Conservation (phyloP, 805 yeast species). For the Hanseniaspora taiwanica region DNA sequence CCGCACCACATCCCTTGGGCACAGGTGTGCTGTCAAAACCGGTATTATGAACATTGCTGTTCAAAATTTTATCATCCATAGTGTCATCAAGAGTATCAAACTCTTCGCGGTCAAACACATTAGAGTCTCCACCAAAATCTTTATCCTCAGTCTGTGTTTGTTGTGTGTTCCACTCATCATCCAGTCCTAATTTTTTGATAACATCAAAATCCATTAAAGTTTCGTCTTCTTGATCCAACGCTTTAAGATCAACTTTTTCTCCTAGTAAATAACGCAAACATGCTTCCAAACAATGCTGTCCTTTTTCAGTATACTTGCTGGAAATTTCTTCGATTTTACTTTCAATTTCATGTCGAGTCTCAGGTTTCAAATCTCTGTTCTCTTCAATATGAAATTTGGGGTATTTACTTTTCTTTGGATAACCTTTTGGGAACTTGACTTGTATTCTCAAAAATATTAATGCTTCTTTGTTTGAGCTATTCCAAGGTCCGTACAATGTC, state of each 20-base stretch:
- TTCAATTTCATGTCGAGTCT: conserved; percentile 38
- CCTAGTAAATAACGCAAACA: conserved; percentile 71
- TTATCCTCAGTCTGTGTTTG: conserved; percentile 11
- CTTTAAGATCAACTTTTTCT: conserved; percentile 44
- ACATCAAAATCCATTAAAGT: conserved; percentile 28
- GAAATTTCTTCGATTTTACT: conserved; percentile 42
- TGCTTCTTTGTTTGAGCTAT: conserved; percentile 25
- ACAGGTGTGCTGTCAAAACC: conserved; percentile 76
- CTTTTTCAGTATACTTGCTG: conserved; percentile 38
- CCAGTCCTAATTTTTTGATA: conserved; percentile 25
- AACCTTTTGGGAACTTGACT: conserved; percentile 55
- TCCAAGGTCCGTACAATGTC: conserved; percentile 75
- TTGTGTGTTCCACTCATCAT: conserved; percentile 18
- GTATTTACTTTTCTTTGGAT: conserved; percentile 43
- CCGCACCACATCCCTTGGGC: conserved; percentile 88
- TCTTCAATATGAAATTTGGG: conserved; percentile 64
- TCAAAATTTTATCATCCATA: conserved; percentile 24
- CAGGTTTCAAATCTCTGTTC: conserved; percentile 49
- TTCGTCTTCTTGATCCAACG: conserved; percentile 24
- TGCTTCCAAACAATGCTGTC: conserved; percentile 65
- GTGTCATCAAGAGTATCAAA: conserved; percentile 29
- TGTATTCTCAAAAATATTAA: conserved; percentile 55
- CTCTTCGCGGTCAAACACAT: conserved; percentile 14
- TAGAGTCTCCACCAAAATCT: conserved; percentile 6
- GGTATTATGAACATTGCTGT: too few species aligned